Conservation (phyloP, 768 basidiomycete species). For the Tulasnella sp. region DNA sequence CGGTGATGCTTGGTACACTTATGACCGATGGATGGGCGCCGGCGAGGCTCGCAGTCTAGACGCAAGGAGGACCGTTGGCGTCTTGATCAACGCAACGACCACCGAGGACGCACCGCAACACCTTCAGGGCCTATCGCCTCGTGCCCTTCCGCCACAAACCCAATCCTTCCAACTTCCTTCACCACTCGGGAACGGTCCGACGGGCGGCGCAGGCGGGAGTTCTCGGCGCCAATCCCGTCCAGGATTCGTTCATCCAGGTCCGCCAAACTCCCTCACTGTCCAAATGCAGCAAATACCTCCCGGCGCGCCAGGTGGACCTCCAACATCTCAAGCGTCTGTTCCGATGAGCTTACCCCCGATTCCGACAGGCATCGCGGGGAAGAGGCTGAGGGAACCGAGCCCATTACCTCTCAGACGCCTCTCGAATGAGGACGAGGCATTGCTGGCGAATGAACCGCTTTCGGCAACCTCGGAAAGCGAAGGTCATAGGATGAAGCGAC, state of each 20-base stretch:
- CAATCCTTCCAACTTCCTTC: neutral
- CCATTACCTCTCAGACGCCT: too few relatives aligned
- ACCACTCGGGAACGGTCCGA: neutral
- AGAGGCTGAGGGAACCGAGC: neutral
- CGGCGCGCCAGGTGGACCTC: slow-evolving; percentile 5
- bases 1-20: neutral
- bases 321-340: slow-evolving; percentile 1
- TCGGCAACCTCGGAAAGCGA: neutral
- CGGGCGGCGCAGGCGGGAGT: too few relatives aligned
- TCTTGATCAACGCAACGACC: neutral
- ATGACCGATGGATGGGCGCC: neutral
- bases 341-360: slow-evolving; percentile 10
- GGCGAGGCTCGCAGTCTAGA: slow-evolving; percentile 2
- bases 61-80: neutral
- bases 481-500: slow-evolving; percentile 1
- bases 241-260: neutral
- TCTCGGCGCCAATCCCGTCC: neutral
- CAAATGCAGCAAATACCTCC: neutral
- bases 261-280: too few relatives aligned
- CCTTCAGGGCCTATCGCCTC: neutral
- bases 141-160: slow-evolving; percentile 2
- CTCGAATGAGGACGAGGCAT: too few relatives aligned
- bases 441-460: too few relatives aligned
- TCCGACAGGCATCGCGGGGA: slow-evolving; percentile 3
- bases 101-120: slow-evolving; percentile 1